Percentiles rank a stretch among this genome's conserved stretches.
Evolutionary conservation across 208 protist genomes (phyloP).

Genomic region (Trypanosoma theileri): DNA sequence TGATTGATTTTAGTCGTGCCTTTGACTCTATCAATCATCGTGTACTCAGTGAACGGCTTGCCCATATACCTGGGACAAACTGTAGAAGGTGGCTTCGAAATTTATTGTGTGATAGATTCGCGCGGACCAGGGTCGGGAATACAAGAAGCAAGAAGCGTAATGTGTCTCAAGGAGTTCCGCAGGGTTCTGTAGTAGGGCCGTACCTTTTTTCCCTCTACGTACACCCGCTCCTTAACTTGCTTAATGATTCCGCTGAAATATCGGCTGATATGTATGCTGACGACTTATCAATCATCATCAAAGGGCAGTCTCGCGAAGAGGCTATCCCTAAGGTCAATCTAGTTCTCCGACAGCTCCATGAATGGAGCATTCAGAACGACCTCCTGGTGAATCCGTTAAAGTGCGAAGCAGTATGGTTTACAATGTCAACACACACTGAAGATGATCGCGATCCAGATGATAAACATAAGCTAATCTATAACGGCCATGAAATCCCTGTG

Average conservation of each 20-base stretch:
- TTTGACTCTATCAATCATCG: constrained; percentile 1
- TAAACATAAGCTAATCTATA: background rate
- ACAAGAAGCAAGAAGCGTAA: background rate
- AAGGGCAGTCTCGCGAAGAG: background rate
- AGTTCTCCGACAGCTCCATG: background rate
- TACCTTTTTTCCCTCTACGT: constrained; percentile 12
- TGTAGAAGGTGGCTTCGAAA: background rate
- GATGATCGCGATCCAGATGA: background rate
- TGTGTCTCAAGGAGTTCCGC: constrained; percentile 8
- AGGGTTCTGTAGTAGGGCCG: background rate
- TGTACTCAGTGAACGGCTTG: constrained; percentile 7
- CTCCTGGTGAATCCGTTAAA: constrained; percentile 3
- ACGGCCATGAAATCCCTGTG: constrained; percentile 4
- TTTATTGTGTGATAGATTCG: background rate
- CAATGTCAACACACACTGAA: constrained; percentile 6
- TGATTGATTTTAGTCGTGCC: constrained; percentile 3
- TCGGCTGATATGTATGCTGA: constrained; percentile 8
- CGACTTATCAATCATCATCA: background rate
- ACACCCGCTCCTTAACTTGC: background rate
- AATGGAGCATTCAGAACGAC: background rate
- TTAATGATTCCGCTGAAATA: background rate
- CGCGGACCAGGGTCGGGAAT: background rate
- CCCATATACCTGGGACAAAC: background rate
- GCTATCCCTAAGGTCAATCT: background rate
- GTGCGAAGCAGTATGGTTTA: constrained; percentile 2